Percentiles rank a stretch among this genome's conserved stretches.
Conservation (phyloP, 352 stramenopile genomes). For the Phytophthora sp. region DNA sequence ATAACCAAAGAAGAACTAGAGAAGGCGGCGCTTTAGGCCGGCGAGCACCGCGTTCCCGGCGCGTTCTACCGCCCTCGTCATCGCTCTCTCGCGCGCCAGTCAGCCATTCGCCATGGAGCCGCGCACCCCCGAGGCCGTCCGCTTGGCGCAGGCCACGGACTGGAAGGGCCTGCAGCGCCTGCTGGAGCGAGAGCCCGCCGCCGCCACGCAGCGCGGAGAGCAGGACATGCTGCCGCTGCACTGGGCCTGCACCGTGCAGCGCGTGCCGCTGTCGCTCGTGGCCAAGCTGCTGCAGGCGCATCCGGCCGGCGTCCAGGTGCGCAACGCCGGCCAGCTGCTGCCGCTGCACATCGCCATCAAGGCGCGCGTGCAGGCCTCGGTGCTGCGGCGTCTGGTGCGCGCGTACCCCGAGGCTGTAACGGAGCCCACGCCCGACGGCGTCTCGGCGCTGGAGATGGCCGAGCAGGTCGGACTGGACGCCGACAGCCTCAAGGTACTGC, state of each 20-base stretch:
- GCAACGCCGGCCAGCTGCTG: slow-evolving; percentile 72
- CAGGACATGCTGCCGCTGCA: slow-evolving; percentile 88
- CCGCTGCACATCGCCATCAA: slow-evolving; percentile 86
- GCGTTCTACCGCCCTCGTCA: slow-evolving; percentile 16
- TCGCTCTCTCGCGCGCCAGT: slow-evolving; percentile 13
- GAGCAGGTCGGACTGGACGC: slow-evolving; percentile 44
- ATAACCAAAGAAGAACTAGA: slow-evolving; percentile 20
- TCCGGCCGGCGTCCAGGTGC: slow-evolving; percentile 57
- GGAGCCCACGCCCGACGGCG: slow-evolving; percentile 48
- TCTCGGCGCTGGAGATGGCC: slow-evolving; percentile 63
- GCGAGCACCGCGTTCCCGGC: slow-evolving; percentile 19
- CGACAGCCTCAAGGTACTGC: slow-evolving; percentile 58
- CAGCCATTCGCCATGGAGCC: slow-evolving; percentile 28
- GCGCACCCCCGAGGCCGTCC: slow-evolving; percentile 63
- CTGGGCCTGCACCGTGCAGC: slow-evolving; percentile 77
- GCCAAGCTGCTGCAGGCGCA: slow-evolving; percentile 63
- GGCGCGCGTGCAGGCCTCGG: slow-evolving; percentile 46
- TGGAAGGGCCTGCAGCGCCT: slow-evolving; percentile 74
- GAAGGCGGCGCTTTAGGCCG: slow-evolving; percentile 1
- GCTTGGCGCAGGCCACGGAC: slow-evolving; percentile 77
- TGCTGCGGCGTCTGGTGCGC: slow-evolving; percentile 56
- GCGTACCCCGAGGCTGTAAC: slow-evolving; percentile 60
- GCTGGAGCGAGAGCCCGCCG: slow-evolving; percentile 55
- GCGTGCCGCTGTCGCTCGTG: slow-evolving; percentile 68
- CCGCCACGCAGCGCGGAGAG: slow-evolving; percentile 60